Conservation (phyloP, 768 basidiomycete species). For the Leccinum uliginosum region DNA sequence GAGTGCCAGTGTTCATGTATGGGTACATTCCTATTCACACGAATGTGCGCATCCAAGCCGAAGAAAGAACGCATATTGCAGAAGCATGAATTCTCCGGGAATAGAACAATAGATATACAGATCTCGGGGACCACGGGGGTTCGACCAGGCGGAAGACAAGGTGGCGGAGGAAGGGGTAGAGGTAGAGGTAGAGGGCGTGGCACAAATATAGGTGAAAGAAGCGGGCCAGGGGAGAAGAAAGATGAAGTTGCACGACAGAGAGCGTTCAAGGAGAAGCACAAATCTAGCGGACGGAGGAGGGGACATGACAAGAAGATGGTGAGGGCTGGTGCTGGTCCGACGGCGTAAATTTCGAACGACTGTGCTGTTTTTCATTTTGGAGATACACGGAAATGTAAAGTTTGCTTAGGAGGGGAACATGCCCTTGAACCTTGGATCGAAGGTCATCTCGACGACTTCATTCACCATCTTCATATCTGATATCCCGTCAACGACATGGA, state of each 20-base stretch:
- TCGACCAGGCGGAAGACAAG: constrained; percentile 12
- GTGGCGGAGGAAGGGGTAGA: constrained; percentile 37
- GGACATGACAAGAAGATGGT: constrained; percentile 91
- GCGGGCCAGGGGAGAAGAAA: constrained; percentile 36
- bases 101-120: constrained; percentile 32
- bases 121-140: neutral
- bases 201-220: constrained; percentile 32
- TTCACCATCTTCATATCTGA: constrained; percentile 59
- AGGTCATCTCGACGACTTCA: constrained; percentile 57
- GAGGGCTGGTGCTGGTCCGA: constrained; percentile 46
- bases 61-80: constrained; percentile 69
- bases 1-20: constrained; percentile 32
- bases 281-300: constrained; percentile 75
- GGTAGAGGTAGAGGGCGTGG: constrained; percentile 35
- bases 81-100: constrained; percentile 76
- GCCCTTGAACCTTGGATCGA: constrained; percentile 50
- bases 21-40: constrained; percentile 8
- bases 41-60: constrained; percentile 40
- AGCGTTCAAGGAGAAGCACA: constrained; percentile 74
- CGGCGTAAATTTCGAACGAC: constrained; percentile 6
- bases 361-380: neutral
- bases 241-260: constrained; percentile 47
- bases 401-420: constrained; percentile 37
- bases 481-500: constrained; percentile 6
- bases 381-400: neutral